Base-by-base conservation (phyloP, 192 early-diverging fungal species). In the Umbelopsis sp. region DNA sequence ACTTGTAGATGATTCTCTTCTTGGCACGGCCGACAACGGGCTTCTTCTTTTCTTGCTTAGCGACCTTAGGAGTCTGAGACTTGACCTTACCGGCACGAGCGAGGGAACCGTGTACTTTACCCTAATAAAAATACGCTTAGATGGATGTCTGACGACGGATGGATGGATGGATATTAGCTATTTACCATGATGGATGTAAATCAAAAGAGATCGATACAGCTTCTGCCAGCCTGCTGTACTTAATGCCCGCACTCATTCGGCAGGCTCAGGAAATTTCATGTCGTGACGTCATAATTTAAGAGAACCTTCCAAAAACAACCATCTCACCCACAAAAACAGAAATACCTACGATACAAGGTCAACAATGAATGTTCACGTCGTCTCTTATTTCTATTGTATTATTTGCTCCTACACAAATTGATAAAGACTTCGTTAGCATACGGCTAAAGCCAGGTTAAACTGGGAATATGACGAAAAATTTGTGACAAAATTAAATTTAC, bases 61-160 rank as follows among this genome's bases (percentile, higher is more conserved):
- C 95, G 74, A 98, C 97, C 89, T 97, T 97, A 78, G 97, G 95
- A 77, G 91, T 94, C 87, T 98, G 96, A 74, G 91, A 92, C 95
- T 99, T 99, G 85, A 99, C 97, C 88, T 99, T 99, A 92, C 97
- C 97, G 88, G 97, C 97, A 98, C 97, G 96, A 88, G 97, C 94
- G 82, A 99, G 91, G 78, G 95, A 97, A 89, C 97, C 97, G 92
- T 99, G 97, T 82, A 99, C 97, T 92, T 99, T 98, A 91, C 96
- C 97, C 97, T 97, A 84, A 74, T 46, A 55, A 20, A 61, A 41
- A 10, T 0, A 51, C 1, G 12, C 65, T 2, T 49, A 73, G 1
- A 79, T 79, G 77, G 70, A 68, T 41, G 37, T 46, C 7, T 2
- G 37, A 49, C 20, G 37, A 67, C 25, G 61, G 73, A 73, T 82